phyloP scores from a whole-genome alignment of 768 basidiomycete species.

The Candolleomyces aberdarensis region DNA sequence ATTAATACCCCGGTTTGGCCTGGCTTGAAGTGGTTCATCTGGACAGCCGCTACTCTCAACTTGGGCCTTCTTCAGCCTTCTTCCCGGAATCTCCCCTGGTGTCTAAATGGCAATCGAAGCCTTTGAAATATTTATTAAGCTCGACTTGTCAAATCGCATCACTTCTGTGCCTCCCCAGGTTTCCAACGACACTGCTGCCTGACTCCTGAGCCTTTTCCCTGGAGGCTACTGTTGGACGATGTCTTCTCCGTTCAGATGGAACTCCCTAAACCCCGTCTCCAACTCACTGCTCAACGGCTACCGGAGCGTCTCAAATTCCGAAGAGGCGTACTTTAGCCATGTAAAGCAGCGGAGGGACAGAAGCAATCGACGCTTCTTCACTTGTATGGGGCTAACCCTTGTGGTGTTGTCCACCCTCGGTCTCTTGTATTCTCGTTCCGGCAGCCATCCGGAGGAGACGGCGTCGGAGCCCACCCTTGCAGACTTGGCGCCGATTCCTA shows the following conservation, averaged over 20 bases:
- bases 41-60: neutral
- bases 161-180: too few species aligned
- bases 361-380: conserved; percentile 10
- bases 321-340: neutral
- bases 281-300: neutral
- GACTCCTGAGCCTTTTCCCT: neutral
- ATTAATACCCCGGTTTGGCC: neutral
- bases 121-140: neutral
- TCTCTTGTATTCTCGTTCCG: conserved; percentile 11
- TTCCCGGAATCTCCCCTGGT: neutral
- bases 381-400: conserved; percentile 14
- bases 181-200: neutral
- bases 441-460: neutral
- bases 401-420: conserved; percentile 12
- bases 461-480: neutral
- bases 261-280: neutral
- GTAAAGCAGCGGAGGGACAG: neutral
- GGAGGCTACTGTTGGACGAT: neutral
- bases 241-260: neutral
- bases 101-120: neutral
- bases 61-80: neutral
- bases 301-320: neutral
- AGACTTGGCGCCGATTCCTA: too few species aligned
- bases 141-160: neutral
- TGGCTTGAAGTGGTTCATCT: neutral